Evolutionary conservation across 768 basidiomycete genomes (phyloP).

Genomic region (Rhizopogon vulgaris): DNA sequence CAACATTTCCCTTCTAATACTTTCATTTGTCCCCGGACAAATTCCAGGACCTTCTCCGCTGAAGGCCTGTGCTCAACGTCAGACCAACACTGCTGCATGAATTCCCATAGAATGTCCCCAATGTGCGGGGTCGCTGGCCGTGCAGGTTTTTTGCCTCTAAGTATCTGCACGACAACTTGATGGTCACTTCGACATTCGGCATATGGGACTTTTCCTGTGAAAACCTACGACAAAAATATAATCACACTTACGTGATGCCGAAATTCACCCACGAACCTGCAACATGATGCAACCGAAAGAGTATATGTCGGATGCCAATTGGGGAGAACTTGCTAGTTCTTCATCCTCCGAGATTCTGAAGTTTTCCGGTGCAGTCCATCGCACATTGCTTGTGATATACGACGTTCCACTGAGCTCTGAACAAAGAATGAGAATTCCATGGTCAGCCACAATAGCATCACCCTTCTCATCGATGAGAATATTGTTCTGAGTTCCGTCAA

Average conservation of each 20-base stretch:
- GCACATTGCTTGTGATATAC: slow-evolving; percentile 15
- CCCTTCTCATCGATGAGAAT: slow-evolving; percentile 32
- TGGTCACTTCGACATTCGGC: neutral
- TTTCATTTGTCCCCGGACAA: slow-evolving; percentile 4
- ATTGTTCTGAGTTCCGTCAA: neutral
- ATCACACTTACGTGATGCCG: neutral
- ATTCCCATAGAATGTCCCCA: neutral
- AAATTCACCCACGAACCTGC: slow-evolving; percentile 24
- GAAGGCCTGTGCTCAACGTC: neutral
- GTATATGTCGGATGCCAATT: slow-evolving; percentile 18
- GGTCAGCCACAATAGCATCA: slow-evolving; percentile 34
- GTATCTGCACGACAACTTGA: neutral
- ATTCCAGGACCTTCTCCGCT: neutral
- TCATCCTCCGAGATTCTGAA: neutral
- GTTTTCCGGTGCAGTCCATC: slow-evolving; percentile 35
- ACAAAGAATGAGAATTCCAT: slow-evolving; percentile 35
- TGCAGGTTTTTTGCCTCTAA: neutral
- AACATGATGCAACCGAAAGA: slow-evolving; percentile 31
- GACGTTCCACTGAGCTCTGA: slow-evolving; percentile 26
- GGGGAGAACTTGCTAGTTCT: neutral
- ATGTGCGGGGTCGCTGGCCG: neutral
- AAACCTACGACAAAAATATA: neutral
- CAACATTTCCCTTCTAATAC: neutral
- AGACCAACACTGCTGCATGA: slow-evolving; percentile 13
- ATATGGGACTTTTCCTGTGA: slow-evolving; percentile 3